phyloP scores from a whole-genome alignment of 495 filamentous ascomycete genomes.

The Staphylotrichum tortipilum region DNA sequence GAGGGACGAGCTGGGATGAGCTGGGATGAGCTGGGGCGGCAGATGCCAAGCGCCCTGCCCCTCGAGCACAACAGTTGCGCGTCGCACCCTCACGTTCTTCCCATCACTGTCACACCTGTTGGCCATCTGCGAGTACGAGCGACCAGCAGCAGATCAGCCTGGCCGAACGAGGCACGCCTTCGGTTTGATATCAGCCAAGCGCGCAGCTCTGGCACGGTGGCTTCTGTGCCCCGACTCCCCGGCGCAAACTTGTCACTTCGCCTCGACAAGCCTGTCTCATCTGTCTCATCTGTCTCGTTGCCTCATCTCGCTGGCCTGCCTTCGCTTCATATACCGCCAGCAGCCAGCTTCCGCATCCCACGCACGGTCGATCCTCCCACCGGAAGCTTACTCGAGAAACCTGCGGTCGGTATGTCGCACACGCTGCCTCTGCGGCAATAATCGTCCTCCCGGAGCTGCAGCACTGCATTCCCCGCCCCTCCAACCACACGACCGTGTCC shows the following conservation, averaged over 20 bases:
- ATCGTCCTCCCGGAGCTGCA: constrained; percentile 16
- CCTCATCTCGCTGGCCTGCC: too few relatives aligned
- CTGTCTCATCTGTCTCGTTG: too few relatives aligned
- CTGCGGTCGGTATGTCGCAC: constrained; percentile 21
- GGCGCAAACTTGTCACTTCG: too few relatives aligned
- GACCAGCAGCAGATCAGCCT: too few relatives aligned
- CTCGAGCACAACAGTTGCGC: too few relatives aligned
- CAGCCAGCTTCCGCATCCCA: not conserved
- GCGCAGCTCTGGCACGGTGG: not conserved
- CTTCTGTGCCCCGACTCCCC: not conserved
- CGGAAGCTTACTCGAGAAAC: not conserved
- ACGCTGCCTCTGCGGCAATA: constrained; percentile 16
- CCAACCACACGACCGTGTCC: not conserved
- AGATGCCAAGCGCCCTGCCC: too few relatives aligned
- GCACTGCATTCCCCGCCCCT: constrained; percentile 12
- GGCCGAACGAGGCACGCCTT: constrained; percentile 6
- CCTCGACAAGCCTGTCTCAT: too few relatives aligned
- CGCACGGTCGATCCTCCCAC: not conserved
- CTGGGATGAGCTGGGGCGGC: too few relatives aligned
- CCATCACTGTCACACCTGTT: constrained; percentile 9
- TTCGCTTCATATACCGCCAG: constrained; percentile 1
- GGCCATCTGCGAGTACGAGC: not conserved
- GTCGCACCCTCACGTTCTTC: not conserved
- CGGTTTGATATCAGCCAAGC: constrained; percentile 1
- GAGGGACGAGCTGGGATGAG: too few relatives aligned